Conservation (phyloP, 2,329 filamentous ascomycete genomes). For the Zasmidium angulare region DNA sequence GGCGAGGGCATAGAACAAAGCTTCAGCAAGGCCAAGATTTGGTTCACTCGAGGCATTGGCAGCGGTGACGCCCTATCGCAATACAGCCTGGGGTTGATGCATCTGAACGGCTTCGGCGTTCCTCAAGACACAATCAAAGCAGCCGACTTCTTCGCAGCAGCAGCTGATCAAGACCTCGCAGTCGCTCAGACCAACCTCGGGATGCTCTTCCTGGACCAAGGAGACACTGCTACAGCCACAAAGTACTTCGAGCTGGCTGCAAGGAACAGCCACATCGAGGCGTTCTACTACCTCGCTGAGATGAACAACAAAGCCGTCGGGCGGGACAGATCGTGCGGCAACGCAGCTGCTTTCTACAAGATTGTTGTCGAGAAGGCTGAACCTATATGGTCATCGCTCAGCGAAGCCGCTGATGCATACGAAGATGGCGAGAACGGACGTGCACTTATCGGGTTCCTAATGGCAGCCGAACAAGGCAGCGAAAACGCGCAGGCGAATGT, state of each 20-base stretch:
- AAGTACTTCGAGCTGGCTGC: conserved; percentile 87
- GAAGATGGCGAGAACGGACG: conserved; percentile 75
- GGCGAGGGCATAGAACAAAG: conserved; percentile 82
- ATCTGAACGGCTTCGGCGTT: conserved; percentile 74
- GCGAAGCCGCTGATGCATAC: conserved; percentile 80
- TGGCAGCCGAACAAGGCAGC: conserved; percentile 90
- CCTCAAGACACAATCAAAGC: conserved; percentile 69
- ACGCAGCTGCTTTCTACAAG: conserved; percentile 80
- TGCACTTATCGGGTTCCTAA: conserved; percentile 77
- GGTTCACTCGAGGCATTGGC: conserved; percentile 77
- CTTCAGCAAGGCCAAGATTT: conserved; percentile 71
- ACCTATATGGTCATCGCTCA: conserved; percentile 76
- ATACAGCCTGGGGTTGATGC: conserved; percentile 80
- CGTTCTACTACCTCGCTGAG: conserved; percentile 89
- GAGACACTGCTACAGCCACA: conserved; percentile 74
- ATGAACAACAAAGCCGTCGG: conserved; percentile 79
- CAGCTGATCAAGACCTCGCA: conserved; percentile 78
- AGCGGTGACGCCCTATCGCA: conserved; percentile 81
- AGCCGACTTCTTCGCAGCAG: conserved; percentile 71
- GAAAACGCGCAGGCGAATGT: conserved; percentile 88
- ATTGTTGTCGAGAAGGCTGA: conserved; percentile 90
- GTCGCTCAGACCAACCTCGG: conserved; percentile 81
- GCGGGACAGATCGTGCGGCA: conserved; percentile 72
- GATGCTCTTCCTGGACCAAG: conserved; percentile 82
- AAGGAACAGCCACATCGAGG: conserved; percentile 79